These are phyloP conservation scores for Talaromyces sp. DNA, from an alignment of 2,329 filamentous ascomycete genomes.

Conservation along the genomic window DNA sequence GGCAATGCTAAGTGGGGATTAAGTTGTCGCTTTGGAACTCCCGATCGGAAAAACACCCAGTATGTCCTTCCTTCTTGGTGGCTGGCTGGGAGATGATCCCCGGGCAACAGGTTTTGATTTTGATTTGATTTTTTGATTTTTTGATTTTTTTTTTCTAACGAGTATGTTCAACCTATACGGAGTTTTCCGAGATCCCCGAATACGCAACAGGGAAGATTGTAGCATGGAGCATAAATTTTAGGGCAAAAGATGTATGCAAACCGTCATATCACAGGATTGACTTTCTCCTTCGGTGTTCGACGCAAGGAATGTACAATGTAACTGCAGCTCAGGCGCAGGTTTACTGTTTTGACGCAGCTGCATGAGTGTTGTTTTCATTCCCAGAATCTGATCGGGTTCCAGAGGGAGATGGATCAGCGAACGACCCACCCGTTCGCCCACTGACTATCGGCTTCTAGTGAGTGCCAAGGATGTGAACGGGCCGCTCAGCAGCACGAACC, in stretches of 20 bases:
- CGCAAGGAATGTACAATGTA: constrained; percentile 7
- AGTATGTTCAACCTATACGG: not conserved
- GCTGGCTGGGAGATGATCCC: constrained; percentile 19
- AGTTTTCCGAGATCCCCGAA: too few relatives aligned
- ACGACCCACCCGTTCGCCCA: constrained; percentile 28
- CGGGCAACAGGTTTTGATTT: constrained; percentile 4
- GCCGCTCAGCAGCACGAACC: constrained; percentile 17
- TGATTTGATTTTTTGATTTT: not conserved
- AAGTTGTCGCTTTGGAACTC: constrained; percentile 1
- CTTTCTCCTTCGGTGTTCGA: not conserved
- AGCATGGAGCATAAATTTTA: too few relatives aligned
- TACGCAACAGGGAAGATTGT: too few relatives aligned
- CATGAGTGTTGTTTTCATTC: not conserved
- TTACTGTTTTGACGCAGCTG: not conserved
- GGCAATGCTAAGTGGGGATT: constrained; percentile 11
- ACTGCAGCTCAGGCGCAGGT: not conserved
- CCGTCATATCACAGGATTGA: constrained; percentile 1
- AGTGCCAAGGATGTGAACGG: constrained; percentile 15
- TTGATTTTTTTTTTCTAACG: not conserved
- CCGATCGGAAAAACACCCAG: not conserved
- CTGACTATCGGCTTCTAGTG: constrained; percentile 18
- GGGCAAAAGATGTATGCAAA: too few relatives aligned
- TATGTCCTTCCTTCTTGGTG: constrained; percentile 1
- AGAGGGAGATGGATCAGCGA: constrained; percentile 17
- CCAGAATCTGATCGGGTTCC: not conserved